Conservation (phyloP, 345 rosid genomes). For the Balakata baccata region DNA sequence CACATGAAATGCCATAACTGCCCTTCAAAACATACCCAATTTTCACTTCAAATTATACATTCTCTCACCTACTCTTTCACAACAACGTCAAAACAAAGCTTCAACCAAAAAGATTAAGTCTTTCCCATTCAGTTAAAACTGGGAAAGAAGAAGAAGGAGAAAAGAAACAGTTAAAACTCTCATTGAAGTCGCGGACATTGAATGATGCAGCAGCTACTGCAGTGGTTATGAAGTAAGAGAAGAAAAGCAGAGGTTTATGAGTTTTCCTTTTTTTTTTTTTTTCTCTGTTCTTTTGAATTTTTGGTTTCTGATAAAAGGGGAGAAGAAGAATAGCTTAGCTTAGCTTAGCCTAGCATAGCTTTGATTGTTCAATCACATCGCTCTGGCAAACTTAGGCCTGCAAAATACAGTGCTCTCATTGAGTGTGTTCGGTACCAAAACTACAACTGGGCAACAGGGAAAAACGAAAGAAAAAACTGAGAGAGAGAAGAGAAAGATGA, state of each 20-base stretch:
- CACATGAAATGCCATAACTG: slow-evolving; percentile 39
- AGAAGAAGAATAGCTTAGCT: not conserved
- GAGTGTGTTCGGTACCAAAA: slow-evolving; percentile 30
- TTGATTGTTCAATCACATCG: slow-evolving; percentile 69
- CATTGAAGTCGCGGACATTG: slow-evolving; percentile 12
- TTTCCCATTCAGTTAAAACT: not conserved
- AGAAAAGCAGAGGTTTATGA: not conserved
- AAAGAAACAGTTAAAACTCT: not conserved
- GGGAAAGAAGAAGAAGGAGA: not conserved
- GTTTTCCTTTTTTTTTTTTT: not conserved
- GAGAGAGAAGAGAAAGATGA: not conserved
- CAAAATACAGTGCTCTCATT: slow-evolving; percentile 34
- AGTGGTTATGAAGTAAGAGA: slow-evolving; percentile 16
- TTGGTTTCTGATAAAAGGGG: not conserved
- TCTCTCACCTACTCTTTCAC: not conserved
- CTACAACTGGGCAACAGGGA: not conserved
- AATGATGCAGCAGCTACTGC: not conserved
- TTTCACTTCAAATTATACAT: slow-evolving; percentile 22
- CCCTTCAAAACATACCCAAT: slow-evolving; percentile 8
- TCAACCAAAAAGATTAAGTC: not conserved
- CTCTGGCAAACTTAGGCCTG: slow-evolving; percentile 39
- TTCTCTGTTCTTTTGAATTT: not conserved
- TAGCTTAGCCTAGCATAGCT: slow-evolving; percentile 9
- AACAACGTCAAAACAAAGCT: not conserved
- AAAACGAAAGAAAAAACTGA: not conserved